A percentile compares a stretch with the other conserved stretches of the same genome.
These are phyloP conservation scores for Physcomitrium patens DNA, from an alignment of 225 moss, liverwort and hornwort genomes.

Conservation along the genomic window DNA sequence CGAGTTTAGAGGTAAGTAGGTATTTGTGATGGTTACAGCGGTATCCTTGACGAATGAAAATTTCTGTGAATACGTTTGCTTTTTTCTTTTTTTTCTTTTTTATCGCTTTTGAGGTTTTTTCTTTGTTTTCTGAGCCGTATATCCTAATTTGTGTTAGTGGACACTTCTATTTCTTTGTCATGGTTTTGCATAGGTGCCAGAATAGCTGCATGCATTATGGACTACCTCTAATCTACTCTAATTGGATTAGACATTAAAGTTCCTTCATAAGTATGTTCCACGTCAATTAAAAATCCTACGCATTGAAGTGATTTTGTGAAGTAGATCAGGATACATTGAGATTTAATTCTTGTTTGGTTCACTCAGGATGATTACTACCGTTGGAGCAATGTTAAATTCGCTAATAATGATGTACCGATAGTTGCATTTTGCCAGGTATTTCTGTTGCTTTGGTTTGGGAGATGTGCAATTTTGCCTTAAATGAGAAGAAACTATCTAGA, in stretches of 20 bases:
- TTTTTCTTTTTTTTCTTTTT: too few species aligned
- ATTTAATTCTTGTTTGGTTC: constrained; percentile 8
- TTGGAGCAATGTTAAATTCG: constrained; percentile 28
- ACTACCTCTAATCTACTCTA: not conserved
- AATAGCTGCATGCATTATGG: not conserved
- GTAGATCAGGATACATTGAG: constrained; percentile 5
- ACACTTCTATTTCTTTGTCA: not conserved
- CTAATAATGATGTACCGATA: constrained; percentile 28
- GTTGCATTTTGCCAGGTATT: constrained; percentile 51
- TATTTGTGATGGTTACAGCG: constrained; percentile 4
- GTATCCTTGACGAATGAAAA: not conserved
- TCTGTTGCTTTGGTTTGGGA: not conserved
- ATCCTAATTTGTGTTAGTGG: constrained; percentile 1
- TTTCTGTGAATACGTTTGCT: not conserved
- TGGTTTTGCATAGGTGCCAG: constrained; percentile 12
- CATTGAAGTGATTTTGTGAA: not conserved
- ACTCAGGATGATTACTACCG: constrained; percentile 43
- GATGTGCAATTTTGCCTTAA: not conserved
- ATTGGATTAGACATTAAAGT: not conserved
- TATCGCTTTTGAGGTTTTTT: constrained; percentile 3
- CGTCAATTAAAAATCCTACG: not conserved
- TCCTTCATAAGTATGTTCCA: not conserved
- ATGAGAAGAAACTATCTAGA: not conserved
- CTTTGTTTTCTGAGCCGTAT: not conserved
- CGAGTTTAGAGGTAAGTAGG: constrained; percentile 39